Percentiles rank a stretch among this genome's conserved stretches.
Conservation (phyloP, 345 rosid genomes). For the Citrus sinensis region DNA sequence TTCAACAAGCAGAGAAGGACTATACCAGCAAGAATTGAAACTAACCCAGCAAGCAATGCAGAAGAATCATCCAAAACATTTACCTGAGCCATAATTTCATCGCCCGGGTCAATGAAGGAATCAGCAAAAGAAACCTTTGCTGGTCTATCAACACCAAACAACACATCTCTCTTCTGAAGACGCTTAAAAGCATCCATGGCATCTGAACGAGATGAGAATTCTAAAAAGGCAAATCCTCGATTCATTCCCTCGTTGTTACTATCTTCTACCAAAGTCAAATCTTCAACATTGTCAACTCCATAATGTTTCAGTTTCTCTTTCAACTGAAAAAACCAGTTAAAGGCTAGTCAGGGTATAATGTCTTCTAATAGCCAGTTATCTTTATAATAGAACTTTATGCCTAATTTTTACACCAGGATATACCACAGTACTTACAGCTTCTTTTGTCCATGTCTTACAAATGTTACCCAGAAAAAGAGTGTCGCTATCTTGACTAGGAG, state of each 20-base stretch:
- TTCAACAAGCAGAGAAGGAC: not conserved
- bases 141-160: slow-evolving; percentile 94
- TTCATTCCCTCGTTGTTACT: slow-evolving; percentile 81
- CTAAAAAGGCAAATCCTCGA: slow-evolving; percentile 97
- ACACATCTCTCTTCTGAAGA: slow-evolving; percentile 84
- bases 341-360: slow-evolving; percentile 15
- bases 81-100: slow-evolving; percentile 99
- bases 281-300: slow-evolving; percentile 87
- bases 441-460: slow-evolving; percentile 91
- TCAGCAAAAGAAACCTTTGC: slow-evolving; percentile 98
- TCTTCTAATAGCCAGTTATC: slow-evolving; percentile 10
- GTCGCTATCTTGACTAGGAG: slow-evolving; percentile 93
- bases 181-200: slow-evolving; percentile 94
- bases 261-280: slow-evolving; percentile 89
- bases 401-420: slow-evolving; percentile 20
- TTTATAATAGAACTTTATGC: slow-evolving; percentile 8
- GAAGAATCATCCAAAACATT: slow-evolving; percentile 23
- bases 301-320: slow-evolving; percentile 95
- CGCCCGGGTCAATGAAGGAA: slow-evolving; percentile 91
- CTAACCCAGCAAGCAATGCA: slow-evolving; percentile 13
- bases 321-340: slow-evolving; percentile 62
- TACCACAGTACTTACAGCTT: slow-evolving; percentile 75
- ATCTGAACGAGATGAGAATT: slow-evolving; percentile 87
- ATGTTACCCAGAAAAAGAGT: slow-evolving; percentile 96
- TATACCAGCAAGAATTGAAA: not conserved